Evolutionary conservation across 352 stramenopile genomes (phyloP).

Genomic region (Elongisporangium anandrum): DNA sequence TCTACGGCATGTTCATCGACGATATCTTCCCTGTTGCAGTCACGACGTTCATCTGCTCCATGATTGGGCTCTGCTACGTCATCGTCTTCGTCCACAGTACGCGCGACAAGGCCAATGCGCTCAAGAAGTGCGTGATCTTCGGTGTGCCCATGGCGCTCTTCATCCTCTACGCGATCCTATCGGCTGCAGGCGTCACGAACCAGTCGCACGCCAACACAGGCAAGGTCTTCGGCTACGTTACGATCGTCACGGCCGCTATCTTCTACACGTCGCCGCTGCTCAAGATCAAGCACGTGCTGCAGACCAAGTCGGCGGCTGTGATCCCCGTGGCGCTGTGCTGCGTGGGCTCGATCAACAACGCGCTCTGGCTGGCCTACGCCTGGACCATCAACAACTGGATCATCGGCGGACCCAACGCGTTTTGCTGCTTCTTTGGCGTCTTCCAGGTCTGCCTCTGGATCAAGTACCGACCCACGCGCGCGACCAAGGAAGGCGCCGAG

Average conservation of each 20-base stretch:
- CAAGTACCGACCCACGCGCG: constrained; percentile 9
- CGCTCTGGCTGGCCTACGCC: constrained; percentile 42
- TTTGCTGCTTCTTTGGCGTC: constrained; percentile 33
- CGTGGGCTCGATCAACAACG: constrained; percentile 39
- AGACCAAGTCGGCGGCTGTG: constrained; percentile 36
- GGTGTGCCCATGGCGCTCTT: constrained; percentile 20
- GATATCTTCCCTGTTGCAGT: too few species aligned
- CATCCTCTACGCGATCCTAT: constrained; percentile 21
- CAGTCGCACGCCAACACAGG: constrained; percentile 25
- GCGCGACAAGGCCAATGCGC: not conserved
- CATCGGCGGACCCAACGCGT: constrained; percentile 32
- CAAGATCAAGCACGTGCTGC: constrained; percentile 35
- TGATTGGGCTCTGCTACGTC: constrained; percentile 5
- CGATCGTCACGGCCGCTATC: constrained; percentile 30
- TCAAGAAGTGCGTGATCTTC: constrained; percentile 14
- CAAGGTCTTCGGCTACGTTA: constrained; percentile 29
- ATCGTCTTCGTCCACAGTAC: constrained; percentile 4
- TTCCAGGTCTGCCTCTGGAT: constrained; percentile 24
- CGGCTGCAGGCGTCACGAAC: constrained; percentile 14
- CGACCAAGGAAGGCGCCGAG: too few species aligned
- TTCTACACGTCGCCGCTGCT: constrained; percentile 46
- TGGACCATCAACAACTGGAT: constrained; percentile 32
- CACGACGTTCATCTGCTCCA: too few species aligned
- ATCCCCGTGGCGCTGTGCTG: constrained; percentile 41
- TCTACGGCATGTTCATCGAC: too few species aligned